A percentile compares a stretch with the other conserved stretches of the same genome.
Evolutionary conservation across 805 yeast genomes (phyloP).

Genomic region (Yarrowia sp.): DNA sequence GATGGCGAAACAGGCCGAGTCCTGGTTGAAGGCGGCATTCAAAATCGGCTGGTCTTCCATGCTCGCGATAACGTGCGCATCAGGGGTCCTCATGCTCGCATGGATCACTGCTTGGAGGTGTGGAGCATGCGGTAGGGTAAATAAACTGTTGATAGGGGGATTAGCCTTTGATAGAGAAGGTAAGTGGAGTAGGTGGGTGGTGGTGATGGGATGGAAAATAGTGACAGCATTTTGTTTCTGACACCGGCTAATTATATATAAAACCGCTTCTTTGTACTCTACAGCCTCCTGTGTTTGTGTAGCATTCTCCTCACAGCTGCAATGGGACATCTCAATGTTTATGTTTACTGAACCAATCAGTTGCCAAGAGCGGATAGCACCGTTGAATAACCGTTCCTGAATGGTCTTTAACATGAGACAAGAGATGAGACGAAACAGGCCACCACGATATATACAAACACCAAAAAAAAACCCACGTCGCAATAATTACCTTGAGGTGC

Average conservation of each 20-base stretch:
- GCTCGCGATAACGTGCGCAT: constrained; percentile 23
- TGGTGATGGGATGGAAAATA: not conserved
- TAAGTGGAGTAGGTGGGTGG: not conserved
- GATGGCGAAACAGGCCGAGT: constrained; percentile 83
- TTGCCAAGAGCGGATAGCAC: not conserved
- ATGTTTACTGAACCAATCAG: not conserved
- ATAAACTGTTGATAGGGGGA: constrained; percentile 17
- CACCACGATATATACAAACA: no score
- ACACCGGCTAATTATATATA: no score
- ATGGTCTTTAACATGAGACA: no score
- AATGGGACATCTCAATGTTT: not conserved
- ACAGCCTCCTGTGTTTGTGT: no score
- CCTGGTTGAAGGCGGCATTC: constrained; percentile 74
- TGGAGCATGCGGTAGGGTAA: constrained; percentile 23
- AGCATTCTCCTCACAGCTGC: not conserved
- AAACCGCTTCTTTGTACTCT: no score
- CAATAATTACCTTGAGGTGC: not conserved
- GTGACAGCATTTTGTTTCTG: not conserved
- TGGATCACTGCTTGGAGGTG: not conserved
- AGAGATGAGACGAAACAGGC: no score
- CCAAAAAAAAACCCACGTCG: not conserved
- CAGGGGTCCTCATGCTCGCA: constrained; percentile 23
- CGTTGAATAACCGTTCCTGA: no score
- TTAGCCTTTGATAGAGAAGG: not conserved
- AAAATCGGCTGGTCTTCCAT: constrained; percentile 26